phyloP scores from a whole-genome alignment of 2,329 filamentous ascomycete species.

The Davidsoniella virescens region DNA sequence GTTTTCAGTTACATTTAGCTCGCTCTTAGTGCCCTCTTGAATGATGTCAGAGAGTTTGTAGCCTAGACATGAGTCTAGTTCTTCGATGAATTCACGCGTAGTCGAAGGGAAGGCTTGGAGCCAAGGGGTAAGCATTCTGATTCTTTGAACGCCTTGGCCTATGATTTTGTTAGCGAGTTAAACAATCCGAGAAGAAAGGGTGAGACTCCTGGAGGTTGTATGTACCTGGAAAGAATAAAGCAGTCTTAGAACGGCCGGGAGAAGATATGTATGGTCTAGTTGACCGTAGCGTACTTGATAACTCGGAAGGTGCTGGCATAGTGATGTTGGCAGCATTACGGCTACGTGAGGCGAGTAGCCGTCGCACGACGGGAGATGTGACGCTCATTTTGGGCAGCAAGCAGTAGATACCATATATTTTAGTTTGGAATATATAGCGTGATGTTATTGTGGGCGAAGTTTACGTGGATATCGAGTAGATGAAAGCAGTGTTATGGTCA shows the following conservation, averaged over 20 bases:
- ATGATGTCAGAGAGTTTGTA: constrained; percentile 65
- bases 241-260: constrained; percentile 26
- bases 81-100: constrained; percentile 59
- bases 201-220: neutral
- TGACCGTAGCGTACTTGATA: constrained; percentile 7
- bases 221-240: constrained; percentile 44
- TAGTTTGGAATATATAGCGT: neutral
- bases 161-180: constrained; percentile 10
- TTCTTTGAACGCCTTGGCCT: constrained; percentile 81
- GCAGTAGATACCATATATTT: neutral
- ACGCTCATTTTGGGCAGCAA: constrained; percentile 4
- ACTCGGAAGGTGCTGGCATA: constrained; percentile 1
- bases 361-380: constrained; percentile 11
- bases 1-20: constrained; percentile 67
- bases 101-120: constrained; percentile 70
- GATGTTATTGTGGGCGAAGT: neutral
- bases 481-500: no score
- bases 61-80: constrained; percentile 62
- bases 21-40: constrained; percentile 58
- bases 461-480: no score
- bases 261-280: constrained; percentile 7
- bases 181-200: neutral
- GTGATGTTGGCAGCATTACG: constrained; percentile 3
- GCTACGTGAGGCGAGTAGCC: constrained; percentile 9
- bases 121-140: constrained; percentile 79